Evolutionary conservation across 2,329 filamentous ascomycete genomes (phyloP).

Genomic region (Westerdykella sp.): DNA sequence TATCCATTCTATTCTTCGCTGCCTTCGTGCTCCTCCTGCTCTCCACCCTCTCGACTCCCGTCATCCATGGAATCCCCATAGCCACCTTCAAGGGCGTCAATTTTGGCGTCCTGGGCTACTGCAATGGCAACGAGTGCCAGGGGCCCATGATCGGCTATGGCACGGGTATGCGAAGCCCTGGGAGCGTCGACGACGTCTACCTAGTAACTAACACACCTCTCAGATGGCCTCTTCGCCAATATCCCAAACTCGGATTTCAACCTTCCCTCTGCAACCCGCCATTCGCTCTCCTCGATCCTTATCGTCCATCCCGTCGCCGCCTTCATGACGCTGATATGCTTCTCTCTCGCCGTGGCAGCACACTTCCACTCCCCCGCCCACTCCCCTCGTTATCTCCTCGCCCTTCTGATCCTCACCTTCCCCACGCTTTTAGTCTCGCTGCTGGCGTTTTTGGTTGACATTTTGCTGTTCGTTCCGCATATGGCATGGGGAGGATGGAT

Average conservation of each 20-base stretch:
- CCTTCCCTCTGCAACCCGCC: constrained; percentile 58
- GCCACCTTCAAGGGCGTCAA: constrained; percentile 68
- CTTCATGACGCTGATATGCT: constrained; percentile 76
- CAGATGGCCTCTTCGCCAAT: constrained; percentile 46
- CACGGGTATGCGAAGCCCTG: constrained; percentile 57
- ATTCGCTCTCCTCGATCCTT: constrained; percentile 76
- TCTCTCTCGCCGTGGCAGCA: constrained; percentile 69
- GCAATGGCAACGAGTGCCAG: constrained; percentile 60
- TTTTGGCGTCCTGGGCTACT: constrained; percentile 93
- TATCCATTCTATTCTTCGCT: constrained; percentile 75
- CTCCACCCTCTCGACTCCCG: constrained; percentile 82
- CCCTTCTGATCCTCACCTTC: constrained; percentile 78
- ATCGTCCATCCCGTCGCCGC: constrained; percentile 91
- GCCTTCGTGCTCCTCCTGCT: constrained; percentile 82
- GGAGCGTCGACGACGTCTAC: not conserved
- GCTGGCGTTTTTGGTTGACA: constrained; percentile 85
- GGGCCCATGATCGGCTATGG: constrained; percentile 78
- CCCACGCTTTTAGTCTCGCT: constrained; percentile 78
- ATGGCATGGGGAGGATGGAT: constrained; percentile 92
- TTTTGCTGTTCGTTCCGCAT: constrained; percentile 90
- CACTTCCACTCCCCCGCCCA: constrained; percentile 86
- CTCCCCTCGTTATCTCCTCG: constrained; percentile 80
- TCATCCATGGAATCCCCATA: constrained; percentile 78
- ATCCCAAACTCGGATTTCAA: constrained; percentile 50
- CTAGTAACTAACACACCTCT: constrained; percentile 9